phyloP scores from a whole-genome alignment of 768 basidiomycete species.

The Xerocomellus amylosporus region DNA sequence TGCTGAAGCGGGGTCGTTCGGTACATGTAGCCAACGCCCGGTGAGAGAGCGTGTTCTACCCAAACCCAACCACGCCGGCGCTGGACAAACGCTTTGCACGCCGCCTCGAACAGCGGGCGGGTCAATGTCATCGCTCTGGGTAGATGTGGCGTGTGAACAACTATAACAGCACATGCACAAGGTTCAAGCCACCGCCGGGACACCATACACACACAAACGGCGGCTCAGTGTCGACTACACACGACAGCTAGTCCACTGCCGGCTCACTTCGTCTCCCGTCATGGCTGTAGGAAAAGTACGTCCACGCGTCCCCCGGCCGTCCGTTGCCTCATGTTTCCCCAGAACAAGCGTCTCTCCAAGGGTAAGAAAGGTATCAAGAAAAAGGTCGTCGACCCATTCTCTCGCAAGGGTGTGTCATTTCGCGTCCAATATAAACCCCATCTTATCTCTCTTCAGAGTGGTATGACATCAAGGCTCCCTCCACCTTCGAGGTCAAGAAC shows the following conservation, averaged over 20 bases:
- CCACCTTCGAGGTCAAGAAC: slow-evolving; percentile 94
- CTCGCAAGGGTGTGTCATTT: slow-evolving; percentile 79
- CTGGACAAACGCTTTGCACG: slow-evolving; percentile 51
- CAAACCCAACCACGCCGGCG: slow-evolving; percentile 52
- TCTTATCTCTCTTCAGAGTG: slow-evolving; percentile 61
- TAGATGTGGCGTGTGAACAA: slow-evolving; percentile 42
- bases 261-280: slow-evolving; percentile 41
- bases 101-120: slow-evolving; percentile 56
- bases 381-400: slow-evolving; percentile 99
- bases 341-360: slow-evolving; percentile 99
- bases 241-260: slow-evolving; percentile 50
- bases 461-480: slow-evolving; percentile 99
- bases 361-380: slow-evolving; percentile 99
- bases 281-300: slow-evolving; percentile 92
- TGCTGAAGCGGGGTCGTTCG: slow-evolving; percentile 32
- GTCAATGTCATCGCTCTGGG: slow-evolving; percentile 37
- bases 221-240: slow-evolving; percentile 11
- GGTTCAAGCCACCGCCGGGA: slow-evolving; percentile 55
- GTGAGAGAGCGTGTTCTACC: slow-evolving; percentile 55
- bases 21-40: slow-evolving; percentile 47
- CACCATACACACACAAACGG: slow-evolving; percentile 19
- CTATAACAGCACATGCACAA: slow-evolving; percentile 43
- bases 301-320: neutral
- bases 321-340: slow-evolving; percentile 4
- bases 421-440: neutral